phyloP scores from a whole-genome alignment of 495 filamentous ascomycete species.

The Hypoxylon fragiforme region DNA sequence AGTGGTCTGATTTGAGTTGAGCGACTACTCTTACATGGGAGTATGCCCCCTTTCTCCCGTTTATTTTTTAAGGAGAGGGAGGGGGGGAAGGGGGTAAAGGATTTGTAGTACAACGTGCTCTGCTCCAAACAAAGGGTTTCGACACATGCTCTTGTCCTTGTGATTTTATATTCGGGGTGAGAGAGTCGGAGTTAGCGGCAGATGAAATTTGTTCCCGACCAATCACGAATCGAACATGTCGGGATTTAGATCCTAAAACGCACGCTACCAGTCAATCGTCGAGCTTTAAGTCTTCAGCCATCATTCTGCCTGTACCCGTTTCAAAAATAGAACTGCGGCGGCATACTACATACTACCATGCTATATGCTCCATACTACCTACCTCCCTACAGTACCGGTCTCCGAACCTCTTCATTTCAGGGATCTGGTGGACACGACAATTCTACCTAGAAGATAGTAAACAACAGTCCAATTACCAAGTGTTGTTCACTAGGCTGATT shows the following conservation, averaged over 20 bases:
- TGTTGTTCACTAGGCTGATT: too few relatives aligned
- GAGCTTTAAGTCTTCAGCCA: slow-evolving; percentile 10
- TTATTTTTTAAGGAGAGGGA: too few relatives aligned
- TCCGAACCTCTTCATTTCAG: too few relatives aligned
- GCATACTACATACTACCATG: slow-evolving; percentile 11
- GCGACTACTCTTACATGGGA: slow-evolving; percentile 6
- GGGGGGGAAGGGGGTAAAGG: slow-evolving; percentile 11
- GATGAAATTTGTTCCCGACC: slow-evolving; percentile 8
- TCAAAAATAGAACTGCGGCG: slow-evolving; percentile 33
- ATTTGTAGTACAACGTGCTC: neutral
- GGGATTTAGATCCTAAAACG: slow-evolving; percentile 20
- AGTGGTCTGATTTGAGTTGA: slow-evolving; percentile 48
- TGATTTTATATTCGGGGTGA: slow-evolving; percentile 27
- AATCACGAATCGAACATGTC: slow-evolving; percentile 17
- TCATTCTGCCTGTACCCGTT: neutral
- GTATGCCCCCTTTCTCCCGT: slow-evolving; percentile 9
- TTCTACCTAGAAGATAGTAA: too few relatives aligned
- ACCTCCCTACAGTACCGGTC: neutral
- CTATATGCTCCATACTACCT: neutral
- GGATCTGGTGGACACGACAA: too few relatives aligned
- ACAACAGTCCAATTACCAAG: too few relatives aligned
- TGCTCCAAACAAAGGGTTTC: slow-evolving; percentile 1
- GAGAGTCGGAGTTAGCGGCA: slow-evolving; percentile 16
- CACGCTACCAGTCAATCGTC: slow-evolving; percentile 15
- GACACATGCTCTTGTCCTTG: slow-evolving; percentile 13